Evolutionary conservation across 208 protist genomes (phyloP), one percentile per base, ranked within the genome.

Genomic region (Crithidia expoeki): DNA sequence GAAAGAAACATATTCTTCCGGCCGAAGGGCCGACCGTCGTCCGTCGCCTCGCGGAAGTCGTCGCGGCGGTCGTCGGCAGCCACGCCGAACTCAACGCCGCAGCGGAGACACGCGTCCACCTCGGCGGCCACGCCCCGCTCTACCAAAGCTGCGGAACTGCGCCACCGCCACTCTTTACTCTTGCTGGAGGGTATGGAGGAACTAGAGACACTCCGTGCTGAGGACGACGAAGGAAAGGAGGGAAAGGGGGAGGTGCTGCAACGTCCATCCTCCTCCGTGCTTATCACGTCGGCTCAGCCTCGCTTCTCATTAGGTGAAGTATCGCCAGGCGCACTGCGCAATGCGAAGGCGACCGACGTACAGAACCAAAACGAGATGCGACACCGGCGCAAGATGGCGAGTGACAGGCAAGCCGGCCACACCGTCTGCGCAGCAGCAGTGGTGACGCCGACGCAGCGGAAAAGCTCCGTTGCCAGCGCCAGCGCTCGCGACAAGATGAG

Each of bases 131-230:
- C 59, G 30, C 58, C 60, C 11, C 68, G 68, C 7, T 68, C 63
- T 11, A 81, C 69, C 2, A 81, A 70, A 58, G 76, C 76, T 14
- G 59, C 65, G 3, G 49, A 68, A 16, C 65, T 81, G 10, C 70
- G 73, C 1, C 69, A 74, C 17, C 32, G 32, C 36, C 38, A 61
- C 42, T 42, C 59, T 50, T 11, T 32, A 30, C 50, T 74, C 28
- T 52, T 59, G 14, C 14, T 70, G 27, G 55, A 68, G 65, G 58
- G 51, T n/a, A 49, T 62, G 60, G 46, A 23, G 46, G 49, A 71
- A 53, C n/a, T 12, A 38, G 4, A 17, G 25, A 34, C 23, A 30
- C 57, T 50, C 10, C 44, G 44, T 1, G 34, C 49, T 16, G 60
- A 66, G 42, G 60, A 66, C 17, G 32, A 44, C 12, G 46, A 38